phyloP scores from a whole-genome alignment of 495 filamentous ascomycete genomes.

The Trichoderma asperelloides region DNA sequence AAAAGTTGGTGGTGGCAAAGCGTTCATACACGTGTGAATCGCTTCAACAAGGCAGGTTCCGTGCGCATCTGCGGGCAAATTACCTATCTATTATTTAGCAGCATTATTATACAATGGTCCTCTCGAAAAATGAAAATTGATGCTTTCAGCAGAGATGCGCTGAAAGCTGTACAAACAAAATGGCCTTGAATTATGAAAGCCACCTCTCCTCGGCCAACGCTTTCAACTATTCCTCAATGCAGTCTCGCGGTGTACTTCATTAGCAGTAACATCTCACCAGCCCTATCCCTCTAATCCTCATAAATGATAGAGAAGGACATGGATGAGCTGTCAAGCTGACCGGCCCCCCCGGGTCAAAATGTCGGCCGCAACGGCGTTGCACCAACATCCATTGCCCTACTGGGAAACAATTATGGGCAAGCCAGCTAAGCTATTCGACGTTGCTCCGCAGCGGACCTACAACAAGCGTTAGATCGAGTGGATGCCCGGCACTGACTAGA shows the following conservation, averaged over 20 bases:
- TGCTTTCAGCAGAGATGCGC: too few species aligned
- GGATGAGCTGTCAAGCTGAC: neutral
- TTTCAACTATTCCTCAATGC: neutral
- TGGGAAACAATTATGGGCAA: neutral
- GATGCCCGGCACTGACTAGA: neutral
- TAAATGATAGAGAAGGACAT: neutral
- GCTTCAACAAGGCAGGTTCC: too few species aligned
- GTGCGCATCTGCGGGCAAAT: too few species aligned
- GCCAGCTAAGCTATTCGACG: neutral
- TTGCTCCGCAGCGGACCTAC: neutral
- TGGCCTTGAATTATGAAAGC: too few species aligned
- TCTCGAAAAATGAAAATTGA: too few species aligned
- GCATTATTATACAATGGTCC: too few species aligned
- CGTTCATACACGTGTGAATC: too few species aligned
- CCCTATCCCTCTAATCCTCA: neutral
- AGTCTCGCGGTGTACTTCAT: neutral
- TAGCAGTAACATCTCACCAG: neutral
- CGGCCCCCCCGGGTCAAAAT: neutral
- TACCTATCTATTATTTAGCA: too few species aligned
- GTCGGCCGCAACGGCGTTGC: constrained; percentile 1
- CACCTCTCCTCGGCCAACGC: neutral
- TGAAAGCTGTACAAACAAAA: too few species aligned
- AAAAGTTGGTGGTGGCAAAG: too few species aligned
- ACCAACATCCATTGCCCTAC: neutral
- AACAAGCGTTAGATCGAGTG: neutral